A percentile compares a stretch with the other conserved stretches of the same genome.
Evolutionary conservation across 257 asterid genomes (phyloP).

Genomic region (Lycium ferocissimum): DNA sequence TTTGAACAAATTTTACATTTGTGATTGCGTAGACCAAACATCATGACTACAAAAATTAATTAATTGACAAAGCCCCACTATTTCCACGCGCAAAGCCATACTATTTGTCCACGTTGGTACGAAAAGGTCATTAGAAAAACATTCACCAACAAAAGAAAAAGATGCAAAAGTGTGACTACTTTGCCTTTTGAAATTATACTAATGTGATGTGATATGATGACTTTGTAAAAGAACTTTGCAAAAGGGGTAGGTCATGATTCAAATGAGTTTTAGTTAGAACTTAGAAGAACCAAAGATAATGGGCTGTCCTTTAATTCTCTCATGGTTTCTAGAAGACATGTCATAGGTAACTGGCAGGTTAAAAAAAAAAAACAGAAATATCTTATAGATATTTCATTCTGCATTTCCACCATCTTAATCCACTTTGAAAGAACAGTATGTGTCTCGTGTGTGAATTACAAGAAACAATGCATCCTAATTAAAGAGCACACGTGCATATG

Average conservation of each 20-base stretch:
- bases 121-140: not conserved
- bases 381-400: not conserved
- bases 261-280: not conserved
- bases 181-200: not conserved
- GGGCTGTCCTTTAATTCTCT: not conserved
- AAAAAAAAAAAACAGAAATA: not conserved
- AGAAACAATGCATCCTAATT: not conserved
- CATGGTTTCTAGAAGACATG: not conserved
- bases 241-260: not conserved
- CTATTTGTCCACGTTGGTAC: not conserved
- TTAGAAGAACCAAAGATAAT: not conserved
- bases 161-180: slow-evolving; percentile 3
- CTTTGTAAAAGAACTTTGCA: not conserved
- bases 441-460: not conserved
- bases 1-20: not conserved
- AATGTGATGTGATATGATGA: not conserved
- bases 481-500: not conserved
- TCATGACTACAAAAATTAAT: not conserved
- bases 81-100: slow-evolving; percentile 26
- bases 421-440: not conserved
- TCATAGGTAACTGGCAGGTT: not conserved
- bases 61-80: not conserved
- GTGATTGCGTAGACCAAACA: not conserved
- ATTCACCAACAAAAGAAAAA: not conserved
- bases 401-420: not conserved